Evolutionary conservation across 2,329 filamentous ascomycete genomes (phyloP).

Genomic region (Epichloe bromicola): DNA sequence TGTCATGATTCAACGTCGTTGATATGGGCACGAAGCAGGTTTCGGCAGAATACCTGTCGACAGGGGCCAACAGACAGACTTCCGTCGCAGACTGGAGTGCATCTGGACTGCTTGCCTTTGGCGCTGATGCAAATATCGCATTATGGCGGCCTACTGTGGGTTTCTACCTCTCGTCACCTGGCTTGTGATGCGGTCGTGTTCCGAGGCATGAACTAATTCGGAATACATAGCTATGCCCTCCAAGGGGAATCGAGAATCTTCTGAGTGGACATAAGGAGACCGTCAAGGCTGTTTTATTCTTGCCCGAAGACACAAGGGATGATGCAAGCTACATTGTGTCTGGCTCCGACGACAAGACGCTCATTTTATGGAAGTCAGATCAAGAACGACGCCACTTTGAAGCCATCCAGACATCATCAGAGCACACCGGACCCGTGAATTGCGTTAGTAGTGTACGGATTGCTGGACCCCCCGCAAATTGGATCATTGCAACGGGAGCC

Average conservation of each 20-base stretch:
- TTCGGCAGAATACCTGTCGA: conserved; percentile 46
- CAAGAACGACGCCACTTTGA: conserved; percentile 17
- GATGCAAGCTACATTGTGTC: conserved; percentile 51
- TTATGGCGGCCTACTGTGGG: conserved; percentile 72
- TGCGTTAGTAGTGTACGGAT: conserved; percentile 37
- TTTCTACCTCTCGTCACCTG: conserved; percentile 11
- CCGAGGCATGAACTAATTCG: neutral
- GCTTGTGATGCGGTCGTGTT: neutral
- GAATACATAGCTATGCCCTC: conserved; percentile 20
- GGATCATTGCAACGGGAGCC: conserved; percentile 62
- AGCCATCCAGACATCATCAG: conserved; percentile 39
- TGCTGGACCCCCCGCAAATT: conserved; percentile 15
- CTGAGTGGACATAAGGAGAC: conserved; percentile 64
- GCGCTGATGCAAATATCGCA: conserved; percentile 77
- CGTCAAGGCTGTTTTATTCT: conserved; percentile 75
- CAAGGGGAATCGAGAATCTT: conserved; percentile 49
- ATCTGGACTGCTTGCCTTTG: conserved; percentile 68
- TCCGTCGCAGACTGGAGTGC: conserved; percentile 80
- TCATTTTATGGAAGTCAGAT: conserved; percentile 55
- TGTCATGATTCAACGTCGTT: conserved; percentile 3
- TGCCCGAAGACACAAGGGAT: conserved; percentile 36
- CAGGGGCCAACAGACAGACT: conserved; percentile 82
- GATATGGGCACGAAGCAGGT: conserved; percentile 19
- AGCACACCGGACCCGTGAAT: conserved; percentile 67
- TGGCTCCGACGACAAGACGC: conserved; percentile 66